phyloP scores from a whole-genome alignment of 306 rosid genomes.

The Vicia faba region DNA sequence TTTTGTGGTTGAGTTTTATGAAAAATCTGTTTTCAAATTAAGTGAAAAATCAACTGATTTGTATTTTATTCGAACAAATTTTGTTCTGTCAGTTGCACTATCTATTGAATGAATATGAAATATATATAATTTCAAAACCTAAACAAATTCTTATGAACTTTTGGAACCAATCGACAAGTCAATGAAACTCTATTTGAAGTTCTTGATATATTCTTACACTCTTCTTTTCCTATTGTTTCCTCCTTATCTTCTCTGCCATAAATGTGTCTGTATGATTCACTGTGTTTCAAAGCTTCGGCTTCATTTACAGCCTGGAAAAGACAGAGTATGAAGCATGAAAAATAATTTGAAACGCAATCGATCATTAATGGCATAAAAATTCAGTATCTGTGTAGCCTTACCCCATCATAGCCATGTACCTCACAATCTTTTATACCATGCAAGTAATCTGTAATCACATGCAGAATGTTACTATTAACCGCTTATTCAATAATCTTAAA shows the following conservation, averaged over 20 bases:
- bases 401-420: slow-evolving; percentile 62
- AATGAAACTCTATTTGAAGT: slow-evolving; percentile 65
- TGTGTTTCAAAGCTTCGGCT: slow-evolving; percentile 49
- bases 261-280: slow-evolving; percentile 25
- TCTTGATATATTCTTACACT: slow-evolving; percentile 51
- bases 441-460: slow-evolving; percentile 68
- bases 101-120: not conserved
- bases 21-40: too few species aligned
- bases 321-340: slow-evolving; percentile 33
- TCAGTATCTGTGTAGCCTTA: slow-evolving; percentile 38
- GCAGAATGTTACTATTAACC: not conserved
- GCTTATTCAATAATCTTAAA: not conserved
- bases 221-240: slow-evolving; percentile 35
- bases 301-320: slow-evolving; percentile 68
- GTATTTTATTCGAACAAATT: too few species aligned
- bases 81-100: not conserved
- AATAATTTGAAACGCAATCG: slow-evolving; percentile 14
- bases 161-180: slow-evolving; percentile 77
- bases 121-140: slow-evolving; percentile 45
- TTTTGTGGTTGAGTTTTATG: too few species aligned
- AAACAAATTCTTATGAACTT: slow-evolving; percentile 75
- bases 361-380: not conserved
- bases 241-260: slow-evolving; percentile 38
- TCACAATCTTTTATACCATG: slow-evolving; percentile 69
- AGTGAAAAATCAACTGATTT: too few species aligned